These are phyloP conservation scores for Rickenella mellea DNA, from an alignment of 768 basidiomycete species.

Conservation along the genomic window DNA sequence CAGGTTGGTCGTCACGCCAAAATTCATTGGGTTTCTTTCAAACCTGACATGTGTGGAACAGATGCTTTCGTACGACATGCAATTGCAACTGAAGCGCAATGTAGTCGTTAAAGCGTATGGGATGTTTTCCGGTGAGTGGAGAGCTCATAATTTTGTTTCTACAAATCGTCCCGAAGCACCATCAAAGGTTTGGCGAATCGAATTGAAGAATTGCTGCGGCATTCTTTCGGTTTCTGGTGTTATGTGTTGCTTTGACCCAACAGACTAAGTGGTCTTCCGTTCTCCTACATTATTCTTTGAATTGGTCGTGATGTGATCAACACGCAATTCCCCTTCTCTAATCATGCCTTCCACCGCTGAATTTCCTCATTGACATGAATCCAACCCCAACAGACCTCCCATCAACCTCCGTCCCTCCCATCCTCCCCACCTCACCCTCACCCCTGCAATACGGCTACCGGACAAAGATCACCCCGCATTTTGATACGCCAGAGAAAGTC, in stretches of 20 bases:
- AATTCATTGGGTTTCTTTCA: neutral
- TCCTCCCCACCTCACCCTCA: slow-evolving; percentile 71
- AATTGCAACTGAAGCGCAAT: slow-evolving; percentile 78
- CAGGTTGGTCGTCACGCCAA: slow-evolving; percentile 39
- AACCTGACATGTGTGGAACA: slow-evolving; percentile 19
- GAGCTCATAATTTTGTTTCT: neutral
- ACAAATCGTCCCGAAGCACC: too few relatives aligned
- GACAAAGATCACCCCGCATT: slow-evolving; percentile 97
- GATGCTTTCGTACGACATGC: slow-evolving; percentile 83
- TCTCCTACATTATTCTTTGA: neutral
- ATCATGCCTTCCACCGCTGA: neutral
- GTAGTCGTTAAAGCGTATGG: slow-evolving; percentile 79
- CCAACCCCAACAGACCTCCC: slow-evolving; percentile 37
- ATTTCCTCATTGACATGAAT: slow-evolving; percentile 2
- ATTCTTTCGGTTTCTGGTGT: too few relatives aligned
- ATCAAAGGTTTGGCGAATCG: too few relatives aligned
- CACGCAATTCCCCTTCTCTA: too few relatives aligned
- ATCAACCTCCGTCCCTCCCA: slow-evolving; percentile 45
- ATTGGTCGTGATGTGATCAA: too few relatives aligned
- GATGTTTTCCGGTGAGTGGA: slow-evolving; percentile 52
- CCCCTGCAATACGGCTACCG: slow-evolving; percentile 88
- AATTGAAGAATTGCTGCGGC: too few relatives aligned
- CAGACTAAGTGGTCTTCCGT: neutral
- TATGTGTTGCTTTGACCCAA: too few relatives aligned
- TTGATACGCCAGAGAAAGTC: slow-evolving; percentile 60